Conservation (phyloP, 2,329 filamentous ascomycete genomes). For the Aspergillus vadensis region DNA sequence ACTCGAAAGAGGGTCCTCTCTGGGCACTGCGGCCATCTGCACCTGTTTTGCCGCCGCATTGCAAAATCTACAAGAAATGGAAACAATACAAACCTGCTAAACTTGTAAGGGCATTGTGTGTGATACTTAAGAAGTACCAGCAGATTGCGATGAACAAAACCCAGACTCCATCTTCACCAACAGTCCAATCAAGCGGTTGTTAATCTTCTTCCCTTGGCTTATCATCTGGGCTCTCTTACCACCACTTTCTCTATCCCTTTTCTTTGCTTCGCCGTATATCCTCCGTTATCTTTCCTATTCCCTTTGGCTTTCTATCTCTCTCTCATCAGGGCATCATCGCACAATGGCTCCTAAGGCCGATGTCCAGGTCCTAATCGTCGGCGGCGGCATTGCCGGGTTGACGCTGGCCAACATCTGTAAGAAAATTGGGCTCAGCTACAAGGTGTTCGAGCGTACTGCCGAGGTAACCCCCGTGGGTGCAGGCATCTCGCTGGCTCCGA, state of each 20-base stretch:
- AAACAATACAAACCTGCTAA: too few species aligned
- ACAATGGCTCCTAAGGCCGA: neutral
- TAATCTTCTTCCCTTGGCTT: too few species aligned
- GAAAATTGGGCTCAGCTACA: neutral
- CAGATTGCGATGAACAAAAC: neutral
- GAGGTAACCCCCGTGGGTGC: slow-evolving; percentile 4
- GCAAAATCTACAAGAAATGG: too few species aligned
- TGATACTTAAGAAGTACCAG: neutral
- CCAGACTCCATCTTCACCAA: neutral
- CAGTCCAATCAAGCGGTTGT: neutral
- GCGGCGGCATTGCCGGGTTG: slow-evolving; percentile 4
- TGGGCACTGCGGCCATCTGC: neutral
- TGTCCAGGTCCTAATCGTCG: slow-evolving; percentile 3
- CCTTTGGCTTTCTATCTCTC: neutral
- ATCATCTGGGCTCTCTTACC: too few species aligned
- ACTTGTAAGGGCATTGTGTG: too few species aligned
- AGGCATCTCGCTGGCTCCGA: slow-evolving; percentile 6
- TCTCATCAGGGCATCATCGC: neutral
- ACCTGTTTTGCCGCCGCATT: neutral
- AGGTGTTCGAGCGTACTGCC: slow-evolving; percentile 2
- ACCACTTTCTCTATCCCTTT: too few species aligned
- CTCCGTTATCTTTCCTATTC: neutral
- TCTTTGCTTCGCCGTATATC: too few species aligned
- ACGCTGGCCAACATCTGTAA: slow-evolving; percentile 1
- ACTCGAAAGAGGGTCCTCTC: neutral